phyloP scores from a whole-genome alignment of 139 green algal genomes.

The Deuterostichococcus epilithicus region DNA sequence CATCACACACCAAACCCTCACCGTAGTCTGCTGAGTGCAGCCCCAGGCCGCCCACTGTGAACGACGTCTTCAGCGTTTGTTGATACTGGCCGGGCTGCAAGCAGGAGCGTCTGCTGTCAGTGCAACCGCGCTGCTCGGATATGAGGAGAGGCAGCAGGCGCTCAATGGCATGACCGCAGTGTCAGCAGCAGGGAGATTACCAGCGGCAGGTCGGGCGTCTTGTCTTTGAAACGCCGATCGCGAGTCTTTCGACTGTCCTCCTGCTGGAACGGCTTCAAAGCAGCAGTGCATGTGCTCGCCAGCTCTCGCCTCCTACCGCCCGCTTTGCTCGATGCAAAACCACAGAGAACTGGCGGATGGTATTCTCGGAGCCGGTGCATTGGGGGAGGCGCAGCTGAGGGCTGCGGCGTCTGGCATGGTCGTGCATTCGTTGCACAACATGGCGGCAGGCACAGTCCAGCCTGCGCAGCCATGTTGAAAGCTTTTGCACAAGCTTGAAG shows the following conservation, averaged over 20 bases:
- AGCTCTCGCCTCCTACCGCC: too few relatives aligned
- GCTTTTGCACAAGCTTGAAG: neutral
- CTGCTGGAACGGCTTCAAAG: neutral
- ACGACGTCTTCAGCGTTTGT: slow-evolving; percentile 74
- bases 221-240: neutral
- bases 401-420: neutral
- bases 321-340: too few relatives aligned
- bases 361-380: too few relatives aligned
- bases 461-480: neutral
- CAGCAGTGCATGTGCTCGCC: too few relatives aligned
- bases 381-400: neutral
- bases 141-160: too few relatives aligned
- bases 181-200: neutral
- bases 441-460: neutral
- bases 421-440: neutral
- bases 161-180: too few relatives aligned
- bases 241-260: neutral
- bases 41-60: slow-evolving; percentile 68
- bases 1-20: slow-evolving; percentile 19
- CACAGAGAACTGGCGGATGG: too few relatives aligned
- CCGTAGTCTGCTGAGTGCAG: slow-evolving; percentile 70
- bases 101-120: neutral
- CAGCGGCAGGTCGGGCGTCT: neutral
- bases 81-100: slow-evolving; percentile 56
- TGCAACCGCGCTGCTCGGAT: too few relatives aligned